Conservation (phyloP, 1,284 basidiomycete genomes). For the Xerocomus tenax region DNA sequence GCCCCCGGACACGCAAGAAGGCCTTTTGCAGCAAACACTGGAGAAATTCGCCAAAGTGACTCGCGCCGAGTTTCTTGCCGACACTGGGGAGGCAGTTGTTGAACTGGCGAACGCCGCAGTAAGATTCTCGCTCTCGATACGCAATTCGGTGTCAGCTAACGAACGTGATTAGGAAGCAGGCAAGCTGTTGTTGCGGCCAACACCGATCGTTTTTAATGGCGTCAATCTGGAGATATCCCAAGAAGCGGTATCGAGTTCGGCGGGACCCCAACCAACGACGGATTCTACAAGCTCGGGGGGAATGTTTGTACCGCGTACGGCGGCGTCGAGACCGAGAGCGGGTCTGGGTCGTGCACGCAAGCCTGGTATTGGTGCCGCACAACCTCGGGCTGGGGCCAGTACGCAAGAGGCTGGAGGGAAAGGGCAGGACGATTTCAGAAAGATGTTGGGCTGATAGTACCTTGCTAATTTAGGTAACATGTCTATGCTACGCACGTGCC, state of each 20-base stretch:
- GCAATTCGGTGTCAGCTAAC: constrained; percentile 6
- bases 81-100: constrained; percentile 62
- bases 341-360: constrained; percentile 53
- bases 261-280: constrained; percentile 30
- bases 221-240: constrained; percentile 49
- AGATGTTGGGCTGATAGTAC: constrained; percentile 45
- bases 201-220: constrained; percentile 62
- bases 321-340: constrained; percentile 58
- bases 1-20: constrained; percentile 72
- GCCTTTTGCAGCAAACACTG: constrained; percentile 76
- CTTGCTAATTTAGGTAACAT: too few species aligned
- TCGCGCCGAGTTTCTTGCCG: constrained; percentile 67
- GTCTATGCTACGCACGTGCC: too few species aligned
- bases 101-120: constrained; percentile 71
- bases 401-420: constrained; percentile 24
- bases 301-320: constrained; percentile 56
- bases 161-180: constrained; percentile 59
- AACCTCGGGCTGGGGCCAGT: constrained; percentile 16
- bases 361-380: constrained; percentile 19
- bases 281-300: constrained; percentile 38
- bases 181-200: constrained; percentile 58
- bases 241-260: constrained; percentile 35
- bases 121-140: constrained; percentile 25
- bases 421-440: constrained; percentile 70
- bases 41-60: constrained; percentile 70